These are phyloP conservation scores for Cubamyces sp. DNA, from an alignment of 768 basidiomycete species.

Conservation along the genomic window DNA sequence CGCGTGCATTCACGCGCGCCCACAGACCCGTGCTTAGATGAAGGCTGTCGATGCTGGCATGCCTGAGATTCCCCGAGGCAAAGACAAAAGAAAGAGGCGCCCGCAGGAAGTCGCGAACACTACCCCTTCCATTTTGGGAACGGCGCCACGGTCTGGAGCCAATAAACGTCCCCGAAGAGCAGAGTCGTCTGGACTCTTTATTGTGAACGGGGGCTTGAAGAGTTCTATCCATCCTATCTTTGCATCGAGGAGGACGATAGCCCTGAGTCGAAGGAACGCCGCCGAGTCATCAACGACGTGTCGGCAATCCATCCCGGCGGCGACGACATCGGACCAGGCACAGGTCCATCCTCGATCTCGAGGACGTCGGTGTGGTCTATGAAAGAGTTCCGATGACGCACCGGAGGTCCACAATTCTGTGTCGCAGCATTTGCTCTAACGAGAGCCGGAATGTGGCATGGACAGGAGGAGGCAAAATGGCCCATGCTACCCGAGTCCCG, in stretches of 20 bases:
- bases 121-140: conserved; percentile 18
- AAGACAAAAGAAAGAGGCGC: conserved; percentile 23
- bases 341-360: too few relatives aligned
- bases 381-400: too few relatives aligned
- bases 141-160: background rate
- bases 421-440: too few relatives aligned
- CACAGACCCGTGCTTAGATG: conserved; percentile 5
- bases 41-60: conserved; percentile 8
- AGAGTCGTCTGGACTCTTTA: conserved; percentile 8
- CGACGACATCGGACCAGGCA: too few relatives aligned
- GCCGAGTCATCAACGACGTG: background rate
- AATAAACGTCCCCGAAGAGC: background rate
- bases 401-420: too few relatives aligned
- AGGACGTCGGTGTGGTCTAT: too few relatives aligned
- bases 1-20: background rate
- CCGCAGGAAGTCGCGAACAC: conserved; percentile 13
- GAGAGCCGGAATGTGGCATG: too few relatives aligned
- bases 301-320: background rate
- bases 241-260: background rate
- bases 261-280: background rate
- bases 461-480: too few relatives aligned
- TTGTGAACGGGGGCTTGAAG: conserved; percentile 12
- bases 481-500: too few relatives aligned
- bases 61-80: conserved; percentile 14
- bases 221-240: background rate